phyloP scores from a whole-genome alignment of 805 yeast species.

The Komagataella kurtzmanii region DNA sequence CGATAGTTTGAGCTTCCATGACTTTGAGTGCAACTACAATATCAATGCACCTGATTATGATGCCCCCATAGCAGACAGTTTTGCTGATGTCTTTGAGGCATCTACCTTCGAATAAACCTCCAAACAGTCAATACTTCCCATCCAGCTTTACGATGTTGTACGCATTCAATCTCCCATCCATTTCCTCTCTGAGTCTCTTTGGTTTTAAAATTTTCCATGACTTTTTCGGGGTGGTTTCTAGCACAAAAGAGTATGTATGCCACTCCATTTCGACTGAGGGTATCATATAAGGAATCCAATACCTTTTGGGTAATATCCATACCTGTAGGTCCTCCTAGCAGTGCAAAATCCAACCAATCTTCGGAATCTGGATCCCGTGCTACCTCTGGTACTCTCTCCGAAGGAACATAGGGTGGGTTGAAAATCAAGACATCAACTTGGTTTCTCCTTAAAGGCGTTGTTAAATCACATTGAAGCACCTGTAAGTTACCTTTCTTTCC shows the following conservation, averaged over 20 bases:
- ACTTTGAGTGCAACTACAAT: conserved; percentile 54
- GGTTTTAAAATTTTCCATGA: conserved; percentile 31
- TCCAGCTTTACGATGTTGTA: conserved; percentile 73
- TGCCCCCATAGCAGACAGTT: conserved; percentile 41
- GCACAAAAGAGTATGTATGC: conserved; percentile 92
- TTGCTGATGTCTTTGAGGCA: conserved; percentile 36
- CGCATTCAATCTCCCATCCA: conserved; percentile 37
- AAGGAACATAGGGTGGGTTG: conserved; percentile 97
- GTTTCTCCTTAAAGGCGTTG: conserved; percentile 29
- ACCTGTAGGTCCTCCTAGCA: conserved; percentile 82
- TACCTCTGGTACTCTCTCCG: conserved; percentile 51
- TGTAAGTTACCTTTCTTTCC: conserved; percentile 21
- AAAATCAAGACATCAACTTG: conserved; percentile 65
- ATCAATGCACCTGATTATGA: conserved; percentile 26
- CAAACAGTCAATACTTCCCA: conserved; percentile 86
- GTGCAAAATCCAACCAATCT: conserved; percentile 80
- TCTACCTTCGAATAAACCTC: conserved; percentile 30
- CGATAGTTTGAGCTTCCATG: conserved; percentile 46
- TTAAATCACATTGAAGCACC: conserved; percentile 42
- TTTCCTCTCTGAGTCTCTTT: conserved; percentile 10
- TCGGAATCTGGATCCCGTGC: conserved; percentile 34
- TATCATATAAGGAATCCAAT: conserved; percentile 35
- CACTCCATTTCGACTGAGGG: conserved; percentile 46
- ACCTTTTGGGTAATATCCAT: conserved; percentile 72
- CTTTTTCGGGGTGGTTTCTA: conserved; percentile 63